Evolutionary conservation across 164 flowering plant species (phyloP).

Genomic region (Stephania yunnanensis): DNA sequence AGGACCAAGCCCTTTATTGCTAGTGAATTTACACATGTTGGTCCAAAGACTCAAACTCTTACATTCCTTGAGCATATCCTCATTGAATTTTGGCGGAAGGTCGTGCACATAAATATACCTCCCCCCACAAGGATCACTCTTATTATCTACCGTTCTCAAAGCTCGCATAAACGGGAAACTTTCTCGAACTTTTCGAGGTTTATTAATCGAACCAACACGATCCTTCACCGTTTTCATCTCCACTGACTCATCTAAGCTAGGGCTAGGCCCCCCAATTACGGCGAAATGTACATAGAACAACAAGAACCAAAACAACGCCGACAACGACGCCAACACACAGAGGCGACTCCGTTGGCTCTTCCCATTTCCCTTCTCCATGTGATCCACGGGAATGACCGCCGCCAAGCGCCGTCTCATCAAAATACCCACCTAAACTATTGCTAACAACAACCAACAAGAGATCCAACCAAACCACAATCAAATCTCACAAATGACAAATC

Average conservation of each 20-base stretch:
- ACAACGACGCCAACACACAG: constrained; percentile 48
- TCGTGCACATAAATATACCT: constrained; percentile 88
- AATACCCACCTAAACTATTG: not conserved
- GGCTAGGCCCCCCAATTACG: constrained; percentile 42
- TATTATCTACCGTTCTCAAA: constrained; percentile 62
- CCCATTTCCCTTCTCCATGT: constrained; percentile 61
- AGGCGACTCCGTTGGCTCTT: constrained; percentile 51
- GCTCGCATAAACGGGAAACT: constrained; percentile 57
- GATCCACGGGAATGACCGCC: constrained; percentile 24
- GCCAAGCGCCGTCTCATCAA: constrained; percentile 64
- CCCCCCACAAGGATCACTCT: constrained; percentile 90
- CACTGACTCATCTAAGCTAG: constrained; percentile 24
- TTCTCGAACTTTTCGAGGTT: not conserved
- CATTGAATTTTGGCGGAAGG: constrained; percentile 77
- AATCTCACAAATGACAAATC: not conserved
- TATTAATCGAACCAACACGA: not conserved
- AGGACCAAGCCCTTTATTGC: constrained; percentile 84
- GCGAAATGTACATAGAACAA: constrained; percentile 71
- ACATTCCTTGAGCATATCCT: constrained; percentile 85
- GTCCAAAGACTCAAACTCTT: constrained; percentile 71
- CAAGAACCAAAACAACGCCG: constrained; percentile 65
- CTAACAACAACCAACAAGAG: not conserved
- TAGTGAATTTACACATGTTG: constrained; percentile 81
- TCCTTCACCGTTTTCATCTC: not conserved
- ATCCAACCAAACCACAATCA: not conserved